phyloP scores from a whole-genome alignment of 257 asterid species.

The Jaltomata sinuosa region DNA sequence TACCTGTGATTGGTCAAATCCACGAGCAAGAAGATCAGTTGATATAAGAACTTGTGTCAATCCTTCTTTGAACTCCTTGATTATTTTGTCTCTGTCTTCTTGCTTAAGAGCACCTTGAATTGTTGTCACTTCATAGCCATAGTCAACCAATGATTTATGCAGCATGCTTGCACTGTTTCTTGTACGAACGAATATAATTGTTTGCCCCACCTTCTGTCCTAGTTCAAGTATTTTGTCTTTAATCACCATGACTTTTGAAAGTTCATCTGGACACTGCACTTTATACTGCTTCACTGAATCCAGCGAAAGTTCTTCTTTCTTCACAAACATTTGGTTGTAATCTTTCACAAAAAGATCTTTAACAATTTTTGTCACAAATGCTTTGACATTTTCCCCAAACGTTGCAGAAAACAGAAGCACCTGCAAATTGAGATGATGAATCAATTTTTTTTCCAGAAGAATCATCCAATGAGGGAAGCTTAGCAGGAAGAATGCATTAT shows the following conservation, averaged over 20 bases:
- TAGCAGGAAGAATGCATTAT: neutral
- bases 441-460: neutral
- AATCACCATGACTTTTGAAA: conserved; percentile 58
- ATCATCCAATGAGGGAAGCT: neutral
- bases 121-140: conserved; percentile 86
- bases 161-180: conserved; percentile 39
- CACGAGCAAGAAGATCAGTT: conserved; percentile 91
- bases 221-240: conserved; percentile 83
- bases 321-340: conserved; percentile 67
- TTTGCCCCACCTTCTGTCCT: conserved; percentile 84
- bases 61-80: conserved; percentile 84
- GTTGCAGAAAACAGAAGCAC: conserved; percentile 55
- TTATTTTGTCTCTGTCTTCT: conserved; percentile 65
- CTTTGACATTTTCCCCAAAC: conserved; percentile 63
- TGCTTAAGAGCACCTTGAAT: conserved; percentile 76
- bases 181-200: conserved; percentile 65
- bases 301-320: conserved; percentile 40
- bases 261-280: conserved; percentile 89
- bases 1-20: conserved; percentile 92
- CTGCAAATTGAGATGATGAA: conserved; percentile 12
- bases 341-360: conserved; percentile 39
- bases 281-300: conserved; percentile 53
- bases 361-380: conserved; percentile 46
- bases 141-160: conserved; percentile 42
- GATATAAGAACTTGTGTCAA: conserved; percentile 86